Base-by-base conservation (phyloP, 208 protist species). In the Leishmania gerbilli region DNA sequence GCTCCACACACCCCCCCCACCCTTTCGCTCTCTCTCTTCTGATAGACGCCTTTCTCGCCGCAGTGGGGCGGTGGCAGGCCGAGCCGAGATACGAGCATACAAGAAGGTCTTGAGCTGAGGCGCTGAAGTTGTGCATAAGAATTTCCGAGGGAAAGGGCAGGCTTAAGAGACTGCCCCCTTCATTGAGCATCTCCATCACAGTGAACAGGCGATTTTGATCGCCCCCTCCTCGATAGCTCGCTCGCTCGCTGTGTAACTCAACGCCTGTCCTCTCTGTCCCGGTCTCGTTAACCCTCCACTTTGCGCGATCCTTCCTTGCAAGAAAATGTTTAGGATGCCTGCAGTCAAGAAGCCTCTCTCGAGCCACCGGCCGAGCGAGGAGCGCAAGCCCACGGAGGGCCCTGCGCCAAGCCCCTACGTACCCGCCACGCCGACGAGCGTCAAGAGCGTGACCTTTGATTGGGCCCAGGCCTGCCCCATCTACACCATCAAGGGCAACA, bases 371-470 rank as follows among this genome's bases (percentile, higher is more conserved):
- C 7, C 7, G n/a, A 67, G 51, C 34, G 74, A 65, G 9, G 40
- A 9, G 0, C 45, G 56, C 47, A 17, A 56, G 13, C 34, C 37
- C 55, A 27, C 62, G 0, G 65, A 62, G 56, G 62, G 74, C 8
- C 58, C 42, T 7, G 78, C 58, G 6, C 56, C 79, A 51, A 74
- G 75, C n/a, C 85, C 87, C n/a, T 89, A 92, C 79, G 67, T 87
- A 11, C 87, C 87, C 21, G 83, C 72, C 40, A 81, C 76, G 17
- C 69, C 77, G 24, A 49, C 88, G 21, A 72, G 76, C 21, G 84
- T 94, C 27, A 85, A 80, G 17, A 84, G 81, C 51, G 86, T 93
- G 7, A 88, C 84, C 40, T 97, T 97, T 75, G 72, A 88, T 49
- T 96, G 94, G 92, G 76, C 27, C 31, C 89, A 89, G 17, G 91